Conservation (phyloP, 2,329 filamentous ascomycete genomes). For the Monosporascus ibericus region DNA sequence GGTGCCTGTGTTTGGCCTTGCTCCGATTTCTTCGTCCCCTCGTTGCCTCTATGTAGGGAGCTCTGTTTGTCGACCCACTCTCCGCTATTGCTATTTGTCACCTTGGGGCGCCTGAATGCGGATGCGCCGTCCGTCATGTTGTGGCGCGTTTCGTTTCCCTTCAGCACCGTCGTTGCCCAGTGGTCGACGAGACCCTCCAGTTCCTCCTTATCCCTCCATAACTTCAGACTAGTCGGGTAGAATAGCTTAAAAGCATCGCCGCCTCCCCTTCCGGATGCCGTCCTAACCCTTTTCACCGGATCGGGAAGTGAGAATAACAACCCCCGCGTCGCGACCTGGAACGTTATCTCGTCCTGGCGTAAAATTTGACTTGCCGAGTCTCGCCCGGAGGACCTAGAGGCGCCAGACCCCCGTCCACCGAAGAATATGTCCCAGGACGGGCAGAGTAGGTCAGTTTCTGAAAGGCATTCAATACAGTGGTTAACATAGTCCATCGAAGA, state of each 20-base stretch:
- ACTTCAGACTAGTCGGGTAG: slow-evolving; percentile 75
- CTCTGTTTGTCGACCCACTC: slow-evolving; percentile 14
- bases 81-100: slow-evolving; percentile 15
- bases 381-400: slow-evolving; percentile 41
- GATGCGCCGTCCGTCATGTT: slow-evolving; percentile 39
- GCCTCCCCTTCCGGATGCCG: slow-evolving; percentile 35
- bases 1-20: slow-evolving; percentile 12
- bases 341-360: slow-evolving; percentile 89
- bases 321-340: slow-evolving; percentile 83
- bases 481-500: slow-evolving; percentile 73
- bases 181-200: slow-evolving; percentile 66
- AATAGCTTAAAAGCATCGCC: slow-evolving; percentile 81
- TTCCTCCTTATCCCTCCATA: slow-evolving; percentile 82
- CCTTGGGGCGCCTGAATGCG: slow-evolving; percentile 41
- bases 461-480: slow-evolving; percentile 79
- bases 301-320: slow-evolving; percentile 77
- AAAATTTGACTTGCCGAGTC: slow-evolving; percentile 65
- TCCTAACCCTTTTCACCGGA: slow-evolving; percentile 69
- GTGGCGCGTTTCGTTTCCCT: slow-evolving; percentile 39
- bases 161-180: slow-evolving; percentile 58
- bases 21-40: slow-evolving; percentile 16
- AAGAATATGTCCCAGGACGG: slow-evolving; percentile 66
- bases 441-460: slow-evolving; percentile 79
- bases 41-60: slow-evolving; percentile 10
- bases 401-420: slow-evolving; percentile 46